These are phyloP conservation scores for Oenanthe javanica DNA, from an alignment of 140 eudicot species.

Conservation along the genomic window DNA sequence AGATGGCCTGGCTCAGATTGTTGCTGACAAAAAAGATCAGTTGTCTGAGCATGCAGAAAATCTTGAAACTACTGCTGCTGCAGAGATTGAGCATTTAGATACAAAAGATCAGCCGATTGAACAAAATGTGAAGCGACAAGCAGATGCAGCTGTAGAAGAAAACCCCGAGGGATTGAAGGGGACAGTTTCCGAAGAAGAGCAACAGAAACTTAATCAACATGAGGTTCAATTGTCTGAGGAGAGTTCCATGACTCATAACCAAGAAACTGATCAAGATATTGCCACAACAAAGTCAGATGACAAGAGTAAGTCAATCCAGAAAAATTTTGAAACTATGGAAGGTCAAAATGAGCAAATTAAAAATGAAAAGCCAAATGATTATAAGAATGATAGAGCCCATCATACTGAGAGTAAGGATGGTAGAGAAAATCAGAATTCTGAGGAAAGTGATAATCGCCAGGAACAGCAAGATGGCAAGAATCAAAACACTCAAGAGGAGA, in stretches of 20 bases:
- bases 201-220: conserved; percentile 19
- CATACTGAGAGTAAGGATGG: neutral
- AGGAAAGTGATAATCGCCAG: neutral
- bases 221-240: conserved; percentile 51
- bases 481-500: neutral
- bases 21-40: conserved; percentile 3
- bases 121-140: neutral
- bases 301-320: no score
- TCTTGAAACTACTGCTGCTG: neutral
- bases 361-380: neutral
- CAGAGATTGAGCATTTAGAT: neutral
- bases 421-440: neutral
- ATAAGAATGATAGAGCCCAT: neutral
- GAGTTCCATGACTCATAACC: conserved; percentile 35
- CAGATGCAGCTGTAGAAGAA: conserved; percentile 20
- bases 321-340: no score
- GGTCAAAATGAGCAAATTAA: no score
- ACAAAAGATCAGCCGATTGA: neutral
- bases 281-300: neutral
- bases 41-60: neutral
- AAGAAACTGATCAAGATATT: conserved; percentile 17
- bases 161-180: conserved; percentile 17
- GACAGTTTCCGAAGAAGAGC: conserved; percentile 23
- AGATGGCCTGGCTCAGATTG: neutral
- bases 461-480: neutral